Conservation (phyloP, 305 asterid species). For the Fraxinus xanthoxyloides region DNA sequence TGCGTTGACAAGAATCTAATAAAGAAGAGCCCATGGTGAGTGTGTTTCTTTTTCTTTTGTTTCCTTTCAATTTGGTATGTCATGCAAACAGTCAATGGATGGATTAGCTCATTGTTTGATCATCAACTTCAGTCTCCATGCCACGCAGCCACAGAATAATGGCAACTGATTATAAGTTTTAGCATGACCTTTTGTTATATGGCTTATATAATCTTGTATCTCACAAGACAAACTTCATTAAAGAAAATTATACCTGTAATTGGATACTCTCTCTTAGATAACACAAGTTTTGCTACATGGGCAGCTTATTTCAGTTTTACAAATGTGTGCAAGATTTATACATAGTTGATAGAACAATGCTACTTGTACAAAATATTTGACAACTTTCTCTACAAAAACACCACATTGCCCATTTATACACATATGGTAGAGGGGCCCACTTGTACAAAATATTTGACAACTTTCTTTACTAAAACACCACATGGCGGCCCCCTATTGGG, state of each 20-base stretch:
- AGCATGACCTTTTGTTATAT: background rate
- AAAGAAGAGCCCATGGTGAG: conserved; percentile 77
- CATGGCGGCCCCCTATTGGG: no score
- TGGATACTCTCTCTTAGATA: background rate
- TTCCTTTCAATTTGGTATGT: background rate
- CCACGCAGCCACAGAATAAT: background rate
- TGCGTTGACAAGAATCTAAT: conserved; percentile 67
- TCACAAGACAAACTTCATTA: background rate
- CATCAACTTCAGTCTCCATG: background rate
- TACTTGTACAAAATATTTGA: no score
- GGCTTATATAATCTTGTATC: background rate
- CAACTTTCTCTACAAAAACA: no score
- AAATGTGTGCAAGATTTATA: background rate
- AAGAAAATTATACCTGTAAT: background rate
- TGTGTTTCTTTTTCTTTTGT: conserved; percentile 7
- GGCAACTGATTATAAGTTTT: background rate
- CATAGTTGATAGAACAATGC: background rate
- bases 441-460: no score
- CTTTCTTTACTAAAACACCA: no score
- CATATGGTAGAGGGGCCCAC: no score
- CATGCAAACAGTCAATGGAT: background rate
- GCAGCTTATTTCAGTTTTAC: background rate
- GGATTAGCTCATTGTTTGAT: background rate
- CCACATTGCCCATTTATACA: no score
- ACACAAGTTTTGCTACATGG: background rate